Percentiles rank a stretch among this genome's conserved stretches.
phyloP scores from a whole-genome alignment of 306 rosid species.

The Castanea crenata region DNA sequence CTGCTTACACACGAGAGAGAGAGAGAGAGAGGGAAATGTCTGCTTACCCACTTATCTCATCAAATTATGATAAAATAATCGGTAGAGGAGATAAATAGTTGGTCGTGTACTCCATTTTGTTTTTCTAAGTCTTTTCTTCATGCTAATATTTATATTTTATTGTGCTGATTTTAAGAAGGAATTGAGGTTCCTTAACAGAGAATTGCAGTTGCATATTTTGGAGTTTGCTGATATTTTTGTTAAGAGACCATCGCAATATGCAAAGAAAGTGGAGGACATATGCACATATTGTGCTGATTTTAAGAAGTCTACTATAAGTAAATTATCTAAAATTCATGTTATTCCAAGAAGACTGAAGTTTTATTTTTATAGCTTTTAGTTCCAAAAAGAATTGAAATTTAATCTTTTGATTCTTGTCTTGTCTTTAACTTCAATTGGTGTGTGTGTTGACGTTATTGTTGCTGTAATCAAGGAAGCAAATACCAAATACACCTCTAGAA shows the following conservation, averaged over 20 bases:
- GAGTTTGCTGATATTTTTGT: constrained; percentile 93
- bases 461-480: too few species aligned
- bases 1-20: neutral
- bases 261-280: constrained; percentile 87
- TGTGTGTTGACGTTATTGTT: too few species aligned
- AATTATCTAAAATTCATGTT: constrained; percentile 3
- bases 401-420: too few species aligned
- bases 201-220: constrained; percentile 77
- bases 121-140: too few species aligned
- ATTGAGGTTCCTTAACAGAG: constrained; percentile 80
- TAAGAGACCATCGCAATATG: constrained; percentile 91
- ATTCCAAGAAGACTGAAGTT: too few species aligned
- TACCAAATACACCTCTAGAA: too few species aligned
- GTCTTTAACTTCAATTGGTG: too few species aligned
- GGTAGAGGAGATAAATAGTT: neutral
- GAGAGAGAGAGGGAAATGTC: neutral
- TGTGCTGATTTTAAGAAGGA: constrained; percentile 74
- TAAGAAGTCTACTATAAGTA: constrained; percentile 1
- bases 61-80: neutral
- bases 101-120: neutral
- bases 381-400: too few species aligned
- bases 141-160: too few species aligned
- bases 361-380: too few species aligned
- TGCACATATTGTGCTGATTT: constrained; percentile 51
- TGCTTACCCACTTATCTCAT: neutral